Conservation (phyloP, 1,284 basidiomycete species). For the Ceratobasidium sp. region DNA sequence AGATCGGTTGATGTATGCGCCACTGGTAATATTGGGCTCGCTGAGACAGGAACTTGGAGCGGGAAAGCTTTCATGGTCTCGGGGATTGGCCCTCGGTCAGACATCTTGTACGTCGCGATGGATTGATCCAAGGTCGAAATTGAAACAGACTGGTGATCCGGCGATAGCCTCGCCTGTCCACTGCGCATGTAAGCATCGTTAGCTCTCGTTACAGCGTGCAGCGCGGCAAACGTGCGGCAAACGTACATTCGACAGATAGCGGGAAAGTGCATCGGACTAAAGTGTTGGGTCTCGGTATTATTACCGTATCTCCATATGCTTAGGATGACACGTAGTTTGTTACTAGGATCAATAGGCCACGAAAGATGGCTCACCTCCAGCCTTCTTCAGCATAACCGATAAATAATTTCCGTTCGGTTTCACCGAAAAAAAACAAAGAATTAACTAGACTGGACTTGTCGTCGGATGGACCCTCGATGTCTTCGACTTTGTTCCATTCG, state of each 20-base stretch:
- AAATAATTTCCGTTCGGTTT: neutral
- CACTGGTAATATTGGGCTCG: neutral
- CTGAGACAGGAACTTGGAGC: neutral
- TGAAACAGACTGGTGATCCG: neutral
- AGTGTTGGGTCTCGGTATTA: neutral
- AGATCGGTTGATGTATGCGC: neutral
- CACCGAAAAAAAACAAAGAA: neutral
- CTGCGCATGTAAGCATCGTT: neutral
- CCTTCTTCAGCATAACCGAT: neutral
- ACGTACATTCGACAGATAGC: neutral
- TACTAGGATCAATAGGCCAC: too few species aligned
- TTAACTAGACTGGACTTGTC: neutral
- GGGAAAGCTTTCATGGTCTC: neutral
- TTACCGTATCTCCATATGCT: neutral
- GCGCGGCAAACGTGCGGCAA: too few species aligned
- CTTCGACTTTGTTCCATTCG: neutral
- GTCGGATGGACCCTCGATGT: neutral
- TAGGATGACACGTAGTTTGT: too few species aligned
- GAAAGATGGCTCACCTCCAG: too few species aligned
- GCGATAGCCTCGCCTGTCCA: neutral
- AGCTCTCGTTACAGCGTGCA: neutral
- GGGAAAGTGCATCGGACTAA: neutral
- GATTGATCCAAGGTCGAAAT: conserved; percentile 4
- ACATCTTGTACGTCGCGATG: neutral
- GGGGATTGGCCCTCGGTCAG: neutral